Evolutionary conservation across 768 basidiomycete species (phyloP), one percentile per base, ranked within the genome.

Genomic region (Podaxis pistillaris): DNA sequence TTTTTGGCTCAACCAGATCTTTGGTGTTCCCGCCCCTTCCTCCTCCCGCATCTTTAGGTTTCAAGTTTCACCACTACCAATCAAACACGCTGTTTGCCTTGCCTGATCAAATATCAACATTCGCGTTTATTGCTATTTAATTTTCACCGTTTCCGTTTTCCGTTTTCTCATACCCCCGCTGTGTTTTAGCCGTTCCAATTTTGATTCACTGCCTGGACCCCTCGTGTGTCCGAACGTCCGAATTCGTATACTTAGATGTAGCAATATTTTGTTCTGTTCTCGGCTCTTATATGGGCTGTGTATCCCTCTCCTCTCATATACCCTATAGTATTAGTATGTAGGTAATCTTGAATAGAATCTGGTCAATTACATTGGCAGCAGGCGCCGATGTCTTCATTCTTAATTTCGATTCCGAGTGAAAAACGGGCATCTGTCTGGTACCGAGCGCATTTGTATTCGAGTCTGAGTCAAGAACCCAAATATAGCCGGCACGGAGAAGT

Each of bases 111-210:
- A 24, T 37, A 30, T 54, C 46, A n/a, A 37, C 57, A 44, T 53
- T 53, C 28, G 37, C 51, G 38, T 49, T 62, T 62, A 56, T 56
- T 56, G 7, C 12, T 62, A 62, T 56, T 62, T 56, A 62, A 37
- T 53, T 38, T 46, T 56, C 46, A 40, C 54, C 37, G 24, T n/a
- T 56, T 41, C 22, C 28, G 5, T 15, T 56, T 56, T 51, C 37
- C 41, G 7, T 36, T 46, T 50, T 49, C 22, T 38, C 49, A 37
- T 51, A 49, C 58, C 30, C 58, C 12, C 13, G 15, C 17, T 57
- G 26, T 30, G 28, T 58, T 58, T 47, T 51, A 38, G 58, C 22
- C 11, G 19, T 40, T 60, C 58, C 49, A 36, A 40, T 44, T 26
- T 37, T 40, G 38, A 51, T 60, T 60, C 9, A 22, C 37, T 22